Conservation (phyloP, 371 early-diverging fungal species). For the Rhizomucor miehei region DNA sequence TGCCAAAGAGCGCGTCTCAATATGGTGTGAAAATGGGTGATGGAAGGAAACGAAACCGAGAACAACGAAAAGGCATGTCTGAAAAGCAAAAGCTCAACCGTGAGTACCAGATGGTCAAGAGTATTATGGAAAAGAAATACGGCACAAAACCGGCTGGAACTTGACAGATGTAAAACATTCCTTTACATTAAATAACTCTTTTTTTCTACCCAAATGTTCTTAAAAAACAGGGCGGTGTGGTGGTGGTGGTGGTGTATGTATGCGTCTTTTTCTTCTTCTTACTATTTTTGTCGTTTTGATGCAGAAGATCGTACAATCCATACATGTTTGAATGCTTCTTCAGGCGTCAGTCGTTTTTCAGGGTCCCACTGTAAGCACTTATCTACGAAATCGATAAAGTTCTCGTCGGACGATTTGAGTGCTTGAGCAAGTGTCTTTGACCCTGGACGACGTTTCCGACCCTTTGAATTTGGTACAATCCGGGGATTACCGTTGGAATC, state of each 20-base stretch:
- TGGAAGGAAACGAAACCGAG: conserved; percentile 57
- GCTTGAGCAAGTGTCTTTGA: conserved; percentile 69
- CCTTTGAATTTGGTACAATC: conserved; percentile 78
- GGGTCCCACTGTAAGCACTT: conserved; percentile 89
- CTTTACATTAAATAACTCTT: too few relatives aligned
- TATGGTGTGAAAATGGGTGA: conserved; percentile 79
- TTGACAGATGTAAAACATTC: too few relatives aligned
- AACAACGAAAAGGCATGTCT: conserved; percentile 43
- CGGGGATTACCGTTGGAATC: conserved; percentile 64
- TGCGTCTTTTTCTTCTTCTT: too few relatives aligned
- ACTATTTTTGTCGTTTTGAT: conserved; percentile 1
- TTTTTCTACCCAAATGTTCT: too few relatives aligned
- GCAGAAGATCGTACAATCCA: conserved; percentile 52
- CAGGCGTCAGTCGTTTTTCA: conserved; percentile 75
- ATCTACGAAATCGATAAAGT: conserved; percentile 82
- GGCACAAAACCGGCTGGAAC: conserved; percentile 29
- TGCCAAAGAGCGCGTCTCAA: conserved; percentile 76
- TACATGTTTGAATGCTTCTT: conserved; percentile 73
- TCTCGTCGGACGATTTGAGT: conserved; percentile 65
- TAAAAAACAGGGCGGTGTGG: too few relatives aligned
- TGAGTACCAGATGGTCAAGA: conserved; percentile 67
- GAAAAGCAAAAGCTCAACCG: conserved; percentile 64
- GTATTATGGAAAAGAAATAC: conserved; percentile 65
- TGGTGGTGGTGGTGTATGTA: too few relatives aligned
- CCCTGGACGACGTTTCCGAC: conserved; percentile 75